Conservation (phyloP, 2,329 filamentous ascomycete species). For the Chaetomiaceae sp. region DNA sequence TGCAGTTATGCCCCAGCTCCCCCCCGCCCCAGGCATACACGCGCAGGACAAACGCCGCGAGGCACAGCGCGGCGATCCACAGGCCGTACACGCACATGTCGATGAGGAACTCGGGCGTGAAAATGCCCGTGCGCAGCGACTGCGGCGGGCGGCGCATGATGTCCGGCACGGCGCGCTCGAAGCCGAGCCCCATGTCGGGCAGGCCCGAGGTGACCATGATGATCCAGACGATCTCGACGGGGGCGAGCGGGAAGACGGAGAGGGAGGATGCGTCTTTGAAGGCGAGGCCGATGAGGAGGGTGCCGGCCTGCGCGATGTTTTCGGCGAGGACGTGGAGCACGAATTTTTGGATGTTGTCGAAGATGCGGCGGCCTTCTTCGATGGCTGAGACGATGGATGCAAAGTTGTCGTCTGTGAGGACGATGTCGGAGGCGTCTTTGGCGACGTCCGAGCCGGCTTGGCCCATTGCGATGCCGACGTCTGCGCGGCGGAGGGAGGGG, state of each 20-base stretch:
- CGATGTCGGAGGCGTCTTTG: constrained; percentile 81
- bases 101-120: constrained; percentile 58
- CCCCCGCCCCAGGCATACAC: constrained; percentile 48
- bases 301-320: constrained; percentile 65
- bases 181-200: constrained; percentile 66
- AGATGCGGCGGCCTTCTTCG: constrained; percentile 65
- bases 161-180: constrained; percentile 64
- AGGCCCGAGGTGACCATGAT: constrained; percentile 70
- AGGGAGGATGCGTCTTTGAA: constrained; percentile 58
- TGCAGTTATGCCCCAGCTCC: constrained; percentile 52
- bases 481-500: constrained; percentile 65
- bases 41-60: constrained; percentile 56
- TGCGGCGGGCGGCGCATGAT: constrained; percentile 64
- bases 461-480: constrained; percentile 74
- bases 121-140: constrained; percentile 55
- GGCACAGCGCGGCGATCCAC: constrained; percentile 59
- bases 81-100: constrained; percentile 65
- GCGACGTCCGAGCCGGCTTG: constrained; percentile 66
- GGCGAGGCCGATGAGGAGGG: constrained; percentile 62
- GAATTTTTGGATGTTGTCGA: constrained; percentile 71
- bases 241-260: constrained; percentile 66
- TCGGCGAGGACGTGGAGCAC: constrained; percentile 64
- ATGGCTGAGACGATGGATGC: constrained; percentile 70
- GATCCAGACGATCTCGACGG: constrained; percentile 72
- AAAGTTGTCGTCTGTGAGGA: constrained; percentile 84